Evolutionary conservation across 1,284 basidiomycete genomes (phyloP).

Genomic region (Trametes polyzona): DNA sequence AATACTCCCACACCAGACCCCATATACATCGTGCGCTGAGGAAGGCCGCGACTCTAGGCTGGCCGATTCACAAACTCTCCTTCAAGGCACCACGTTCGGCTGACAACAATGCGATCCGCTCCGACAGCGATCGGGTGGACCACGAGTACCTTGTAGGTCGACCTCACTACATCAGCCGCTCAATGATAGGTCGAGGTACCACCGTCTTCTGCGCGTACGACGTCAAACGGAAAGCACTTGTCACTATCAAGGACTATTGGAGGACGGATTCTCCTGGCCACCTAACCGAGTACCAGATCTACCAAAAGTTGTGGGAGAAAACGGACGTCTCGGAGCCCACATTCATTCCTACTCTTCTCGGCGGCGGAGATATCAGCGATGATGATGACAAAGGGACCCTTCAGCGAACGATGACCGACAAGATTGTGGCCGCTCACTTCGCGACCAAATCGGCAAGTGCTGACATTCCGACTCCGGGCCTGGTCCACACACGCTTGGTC

Average conservation of each 20-base stretch:
- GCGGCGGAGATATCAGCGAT: not conserved
- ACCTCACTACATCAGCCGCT: not conserved
- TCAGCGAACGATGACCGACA: not conserved
- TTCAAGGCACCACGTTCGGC: not conserved
- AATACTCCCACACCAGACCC: not conserved
- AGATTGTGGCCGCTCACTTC: not conserved
- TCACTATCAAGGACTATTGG: slow-evolving; percentile 1
- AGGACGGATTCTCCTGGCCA: not conserved
- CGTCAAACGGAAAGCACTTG: not conserved
- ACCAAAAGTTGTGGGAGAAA: not conserved
- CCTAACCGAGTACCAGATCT: not conserved
- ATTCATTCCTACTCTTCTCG: not conserved
- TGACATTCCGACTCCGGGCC: no score
- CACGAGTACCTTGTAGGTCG: not conserved
- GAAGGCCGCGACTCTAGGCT: not conserved
- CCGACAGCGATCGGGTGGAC: no score
- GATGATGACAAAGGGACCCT: not conserved
- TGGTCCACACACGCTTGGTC: not conserved
- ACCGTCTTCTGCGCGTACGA: not conserved
- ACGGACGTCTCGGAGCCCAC: no score
- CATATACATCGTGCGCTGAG: not conserved
- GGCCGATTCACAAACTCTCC: slow-evolving; percentile 1
- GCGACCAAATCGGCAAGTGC: no score
- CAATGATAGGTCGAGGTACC: not conserved
- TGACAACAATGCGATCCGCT: not conserved